Conservation (phyloP, 371 early-diverging fungal genomes). For the Funneliformis caledonium region DNA sequence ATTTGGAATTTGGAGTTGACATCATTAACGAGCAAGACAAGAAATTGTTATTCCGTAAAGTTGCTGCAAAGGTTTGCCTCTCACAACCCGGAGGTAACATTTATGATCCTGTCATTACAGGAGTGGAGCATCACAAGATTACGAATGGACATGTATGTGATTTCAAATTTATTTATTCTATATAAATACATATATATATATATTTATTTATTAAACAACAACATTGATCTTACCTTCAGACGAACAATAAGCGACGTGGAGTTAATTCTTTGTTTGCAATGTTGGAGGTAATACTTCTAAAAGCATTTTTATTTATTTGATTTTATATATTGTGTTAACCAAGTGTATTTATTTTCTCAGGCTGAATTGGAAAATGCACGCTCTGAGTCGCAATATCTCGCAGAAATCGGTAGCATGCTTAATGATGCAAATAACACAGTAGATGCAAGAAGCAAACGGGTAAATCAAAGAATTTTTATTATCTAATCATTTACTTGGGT, state of each 20-base stretch:
- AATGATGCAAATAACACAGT: not conserved
- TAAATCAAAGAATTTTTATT: not conserved
- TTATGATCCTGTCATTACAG: not conserved
- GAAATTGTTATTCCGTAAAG: slow-evolving; percentile 24
- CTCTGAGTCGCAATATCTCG: not conserved
- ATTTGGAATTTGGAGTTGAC: slow-evolving; percentile 89
- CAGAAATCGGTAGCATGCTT: not conserved
- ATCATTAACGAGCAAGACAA: slow-evolving; percentile 67
- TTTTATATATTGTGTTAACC: not conserved
- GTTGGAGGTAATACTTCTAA: not conserved
- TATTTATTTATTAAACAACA: not conserved
- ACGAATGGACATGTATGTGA: not conserved
- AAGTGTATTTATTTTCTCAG: not conserved
- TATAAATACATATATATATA: too few species aligned
- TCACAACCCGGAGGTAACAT: not conserved
- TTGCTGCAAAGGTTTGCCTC: not conserved
- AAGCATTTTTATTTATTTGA: not conserved
- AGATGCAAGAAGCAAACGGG: not conserved
- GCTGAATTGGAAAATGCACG: not conserved
- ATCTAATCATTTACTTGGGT: not conserved
- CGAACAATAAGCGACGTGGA: not conserved
- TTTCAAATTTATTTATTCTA: too few species aligned
- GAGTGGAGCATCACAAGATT: not conserved
- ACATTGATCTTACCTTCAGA: not conserved
- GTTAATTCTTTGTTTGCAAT: not conserved